Evolutionary conservation across 169 alveolate species (phyloP), one percentile per base, ranked within the genome.

Genomic region (Eimeria acervulina): DNA sequence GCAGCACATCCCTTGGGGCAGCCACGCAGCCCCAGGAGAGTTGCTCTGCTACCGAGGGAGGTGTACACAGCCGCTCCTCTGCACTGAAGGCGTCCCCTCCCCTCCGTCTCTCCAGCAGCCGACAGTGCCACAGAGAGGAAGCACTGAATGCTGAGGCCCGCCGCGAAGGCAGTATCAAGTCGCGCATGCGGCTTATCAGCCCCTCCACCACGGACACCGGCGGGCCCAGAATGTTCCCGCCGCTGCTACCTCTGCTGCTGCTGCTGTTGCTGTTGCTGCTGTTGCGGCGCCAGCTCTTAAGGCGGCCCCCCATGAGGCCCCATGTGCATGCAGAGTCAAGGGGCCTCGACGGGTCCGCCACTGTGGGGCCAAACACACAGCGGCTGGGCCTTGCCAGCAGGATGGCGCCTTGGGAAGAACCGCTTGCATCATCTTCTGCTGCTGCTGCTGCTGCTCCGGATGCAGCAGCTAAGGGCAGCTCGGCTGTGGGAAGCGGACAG

Each of bases 31-130:
- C 89, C 33, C 89, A 21, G 21, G 89, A 59, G 15, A 78, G 89
- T 36, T 78, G 89, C 59, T 78, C 89, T 1, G 89, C 55, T 6
- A 78, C 59, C 10, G 89, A 33, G 19, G 89, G 89, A 13, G 89
- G 36, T 6, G 26, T 15, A 59, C 33, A 33, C 5, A 78, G 89
- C 33, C 89, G 10, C 89, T 78, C 89, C 68, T 78, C 89, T 19
- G 89, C 28, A 38, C 89, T 40, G 61, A 78, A 78, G 59, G 36
- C 55, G 19, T 44, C 89, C n/a, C 89, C 89, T 42, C 89, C 89
- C 15, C 89, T 12, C 66, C 21, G 61, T 15, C 89, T 33, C 66
- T 78, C 89, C 89, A 78, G 59, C 40, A 78, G 59, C 59, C 66
- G 89, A 8, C 36, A 19, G 23, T 59, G 59, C 59, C 59, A 78